Evolutionary conservation across 2,329 filamentous ascomycete species (phyloP).

Genomic region (Trichoderma sp.): DNA sequence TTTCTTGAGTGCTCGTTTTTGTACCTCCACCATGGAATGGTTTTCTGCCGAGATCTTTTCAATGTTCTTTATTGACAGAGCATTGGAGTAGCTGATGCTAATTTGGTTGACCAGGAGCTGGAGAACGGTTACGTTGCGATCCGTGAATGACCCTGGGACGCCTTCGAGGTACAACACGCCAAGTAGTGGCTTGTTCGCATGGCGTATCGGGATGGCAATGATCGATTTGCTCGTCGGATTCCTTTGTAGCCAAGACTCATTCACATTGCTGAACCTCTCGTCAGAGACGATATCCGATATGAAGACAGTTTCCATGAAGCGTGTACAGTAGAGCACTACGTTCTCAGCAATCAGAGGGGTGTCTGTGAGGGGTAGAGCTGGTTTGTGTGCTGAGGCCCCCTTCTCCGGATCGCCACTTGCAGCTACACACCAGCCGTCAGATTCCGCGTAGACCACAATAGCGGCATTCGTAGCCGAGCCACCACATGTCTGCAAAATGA

Average conservation of each 20-base stretch:
- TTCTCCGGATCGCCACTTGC: constrained; percentile 73
- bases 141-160: constrained; percentile 74
- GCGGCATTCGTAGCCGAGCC: constrained; percentile 71
- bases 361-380: constrained; percentile 65
- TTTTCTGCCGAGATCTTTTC: constrained; percentile 80
- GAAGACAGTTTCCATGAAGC: constrained; percentile 76
- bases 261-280: constrained; percentile 77
- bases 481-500: constrained; percentile 77
- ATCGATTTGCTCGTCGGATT: constrained; percentile 74
- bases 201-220: constrained; percentile 78
- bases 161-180: constrained; percentile 78
- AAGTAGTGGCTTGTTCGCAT: constrained; percentile 70
- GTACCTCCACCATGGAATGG: constrained; percentile 74
- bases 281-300: constrained; percentile 73
- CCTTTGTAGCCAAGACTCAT: constrained; percentile 66
- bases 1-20: constrained; percentile 73
- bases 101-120: constrained; percentile 80
- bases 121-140: constrained; percentile 68
- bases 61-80: constrained; percentile 68
- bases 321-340: constrained; percentile 74
- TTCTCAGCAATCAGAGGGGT: constrained; percentile 75
- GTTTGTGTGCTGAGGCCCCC: constrained; percentile 68
- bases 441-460: constrained; percentile 70
- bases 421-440: constrained; percentile 70
- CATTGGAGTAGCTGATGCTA: constrained; percentile 71